These are phyloP conservation scores for Usnea hakonensis DNA, from an alignment of 495 filamentous ascomycete genomes.

Conservation along the genomic window DNA sequence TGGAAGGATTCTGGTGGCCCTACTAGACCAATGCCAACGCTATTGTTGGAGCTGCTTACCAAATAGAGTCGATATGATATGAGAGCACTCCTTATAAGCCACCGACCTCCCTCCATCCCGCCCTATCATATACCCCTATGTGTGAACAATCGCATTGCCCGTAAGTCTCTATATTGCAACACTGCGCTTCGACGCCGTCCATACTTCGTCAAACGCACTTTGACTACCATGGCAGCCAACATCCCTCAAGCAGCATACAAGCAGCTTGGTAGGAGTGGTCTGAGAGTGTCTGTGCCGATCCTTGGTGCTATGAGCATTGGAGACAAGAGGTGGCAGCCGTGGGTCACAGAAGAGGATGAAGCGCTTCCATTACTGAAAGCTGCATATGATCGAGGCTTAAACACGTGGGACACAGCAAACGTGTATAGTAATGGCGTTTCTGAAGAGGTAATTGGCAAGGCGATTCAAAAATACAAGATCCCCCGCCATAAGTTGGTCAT, in stretches of 20 bases:
- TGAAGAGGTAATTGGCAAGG: slow-evolving; percentile 40
- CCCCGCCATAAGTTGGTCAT: slow-evolving; percentile 39
- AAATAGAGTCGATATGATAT: no score
- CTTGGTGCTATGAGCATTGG: slow-evolving; percentile 44
- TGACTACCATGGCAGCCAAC: slow-evolving; percentile 5
- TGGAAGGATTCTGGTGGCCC: no score
- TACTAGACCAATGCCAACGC: no score
- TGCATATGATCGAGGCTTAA: slow-evolving; percentile 41
- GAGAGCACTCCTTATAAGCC: no score
- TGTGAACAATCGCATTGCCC: neutral
- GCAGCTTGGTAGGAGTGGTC: slow-evolving; percentile 35
- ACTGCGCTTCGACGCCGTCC: neutral
- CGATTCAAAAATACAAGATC: slow-evolving; percentile 39
- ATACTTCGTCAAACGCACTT: neutral
- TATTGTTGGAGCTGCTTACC: no score
- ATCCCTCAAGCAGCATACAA: slow-evolving; percentile 33
- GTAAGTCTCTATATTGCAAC: neutral
- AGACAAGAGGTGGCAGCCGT: slow-evolving; percentile 32
- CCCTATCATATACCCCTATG: no score
- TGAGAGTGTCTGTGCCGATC: slow-evolving; percentile 40
- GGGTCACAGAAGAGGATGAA: slow-evolving; percentile 40
- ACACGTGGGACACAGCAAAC: slow-evolving; percentile 26
- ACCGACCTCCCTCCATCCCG: no score
- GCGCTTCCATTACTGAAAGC: slow-evolving; percentile 33
- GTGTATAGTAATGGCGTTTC: slow-evolving; percentile 32